A percentile compares a stretch with the other conserved stretches of the same genome.
Conservation (phyloP, 352 stramenopile genomes). For the Phytophthora kernoviae region DNA sequence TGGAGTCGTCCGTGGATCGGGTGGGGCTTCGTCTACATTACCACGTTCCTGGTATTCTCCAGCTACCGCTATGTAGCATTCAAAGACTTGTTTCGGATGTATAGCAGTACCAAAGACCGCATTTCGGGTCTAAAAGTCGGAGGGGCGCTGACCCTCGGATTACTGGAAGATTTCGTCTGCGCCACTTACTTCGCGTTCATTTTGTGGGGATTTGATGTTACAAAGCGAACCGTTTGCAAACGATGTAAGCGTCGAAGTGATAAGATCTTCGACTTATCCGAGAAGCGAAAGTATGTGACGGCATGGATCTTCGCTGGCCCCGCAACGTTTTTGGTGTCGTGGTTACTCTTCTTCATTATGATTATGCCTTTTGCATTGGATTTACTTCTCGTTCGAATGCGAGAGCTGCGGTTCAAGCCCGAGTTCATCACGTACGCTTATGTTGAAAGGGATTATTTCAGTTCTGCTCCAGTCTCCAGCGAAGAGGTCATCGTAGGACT, state of each 20-base stretch:
- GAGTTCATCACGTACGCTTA: conserved; percentile 35
- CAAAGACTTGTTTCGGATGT: not conserved
- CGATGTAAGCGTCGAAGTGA: not conserved
- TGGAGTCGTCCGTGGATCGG: conserved; percentile 3
- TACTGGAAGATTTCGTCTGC: conserved; percentile 2
- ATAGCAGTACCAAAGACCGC: not conserved
- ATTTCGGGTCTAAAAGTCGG: not conserved
- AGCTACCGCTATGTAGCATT: not conserved
- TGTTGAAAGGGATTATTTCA: conserved; percentile 27
- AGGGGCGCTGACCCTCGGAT: not conserved
- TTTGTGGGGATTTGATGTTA: conserved; percentile 1
- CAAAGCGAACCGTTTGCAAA: not conserved
- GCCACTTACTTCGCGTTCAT: not conserved
- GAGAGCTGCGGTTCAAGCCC: conserved; percentile 38
- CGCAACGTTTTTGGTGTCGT: conserved; percentile 7
- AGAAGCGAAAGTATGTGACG: not conserved
- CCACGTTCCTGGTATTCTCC: conserved; percentile 1
- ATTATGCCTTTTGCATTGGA: conserved; percentile 32
- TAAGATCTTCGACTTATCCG: not conserved
- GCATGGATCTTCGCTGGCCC: not conserved
- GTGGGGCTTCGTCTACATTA: conserved; percentile 1
- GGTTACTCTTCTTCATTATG: conserved; percentile 3
- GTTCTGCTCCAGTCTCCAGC: conserved; percentile 25
- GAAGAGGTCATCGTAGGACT: conserved; percentile 15
- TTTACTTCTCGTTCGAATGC: conserved; percentile 32